Evolutionary conservation across 2,329 filamentous ascomycete species (phyloP).

Genomic region (Hymenoscyphus scutula): DNA sequence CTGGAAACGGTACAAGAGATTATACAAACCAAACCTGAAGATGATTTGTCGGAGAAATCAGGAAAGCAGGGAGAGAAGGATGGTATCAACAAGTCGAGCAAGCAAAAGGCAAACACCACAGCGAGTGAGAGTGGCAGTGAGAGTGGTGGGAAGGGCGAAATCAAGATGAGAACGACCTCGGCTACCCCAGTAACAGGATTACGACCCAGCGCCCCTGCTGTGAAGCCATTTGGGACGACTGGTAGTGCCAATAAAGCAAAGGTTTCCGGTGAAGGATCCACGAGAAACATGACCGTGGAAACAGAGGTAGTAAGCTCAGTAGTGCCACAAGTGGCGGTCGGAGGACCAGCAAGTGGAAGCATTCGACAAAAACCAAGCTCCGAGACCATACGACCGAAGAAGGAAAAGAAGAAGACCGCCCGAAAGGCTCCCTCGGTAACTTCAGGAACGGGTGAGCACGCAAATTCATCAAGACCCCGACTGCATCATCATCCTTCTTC

Average conservation of each 20-base stretch:
- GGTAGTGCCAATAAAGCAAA: slow-evolving; percentile 65
- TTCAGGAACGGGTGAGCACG: slow-evolving; percentile 68
- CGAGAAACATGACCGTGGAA: slow-evolving; percentile 93
- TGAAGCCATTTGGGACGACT: slow-evolving; percentile 62
- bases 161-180: slow-evolving; percentile 35
- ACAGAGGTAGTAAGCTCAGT: slow-evolving; percentile 93
- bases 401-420: slow-evolving; percentile 78
- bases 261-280: slow-evolving; percentile 65
- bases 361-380: slow-evolving; percentile 83
- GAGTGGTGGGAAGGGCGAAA: slow-evolving; percentile 55
- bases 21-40: slow-evolving; percentile 57
- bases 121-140: slow-evolving; percentile 63
- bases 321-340: slow-evolving; percentile 78
- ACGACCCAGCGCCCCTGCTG: slow-evolving; percentile 53
- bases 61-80: slow-evolving; percentile 37
- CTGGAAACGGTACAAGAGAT: slow-evolving; percentile 92
- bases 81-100: slow-evolving; percentile 23
- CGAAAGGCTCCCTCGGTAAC: slow-evolving; percentile 73
- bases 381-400: slow-evolving; percentile 94
- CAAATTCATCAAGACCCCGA: slow-evolving; percentile 34
- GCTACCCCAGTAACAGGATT: slow-evolving; percentile 43
- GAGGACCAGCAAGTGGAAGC: slow-evolving; percentile 67
- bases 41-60: slow-evolving; percentile 49
- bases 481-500: slow-evolving; percentile 41
- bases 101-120: slow-evolving; percentile 44